Percentiles rank a stretch among this genome's conserved stretches.
Evolutionary conservation across 306 rosid species (phyloP).

Genomic region (Rosa multiflora): DNA sequence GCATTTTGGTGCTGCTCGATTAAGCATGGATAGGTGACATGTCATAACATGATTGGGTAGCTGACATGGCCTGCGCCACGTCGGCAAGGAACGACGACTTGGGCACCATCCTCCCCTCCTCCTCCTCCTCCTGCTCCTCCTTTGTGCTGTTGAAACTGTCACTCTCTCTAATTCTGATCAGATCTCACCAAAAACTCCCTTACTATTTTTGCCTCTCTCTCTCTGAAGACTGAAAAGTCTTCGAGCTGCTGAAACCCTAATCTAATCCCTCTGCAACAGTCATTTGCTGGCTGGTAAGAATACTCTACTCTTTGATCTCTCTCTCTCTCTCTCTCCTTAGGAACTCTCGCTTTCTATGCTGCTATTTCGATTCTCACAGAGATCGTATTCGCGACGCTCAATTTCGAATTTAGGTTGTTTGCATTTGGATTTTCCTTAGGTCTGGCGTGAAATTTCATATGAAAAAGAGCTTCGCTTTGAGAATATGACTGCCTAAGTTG

Average conservation of each 20-base stretch:
- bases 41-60: background rate
- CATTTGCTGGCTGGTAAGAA: constrained; percentile 11
- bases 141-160: background rate
- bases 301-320: background rate
- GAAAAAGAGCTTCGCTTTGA: background rate
- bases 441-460: background rate
- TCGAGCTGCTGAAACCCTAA: constrained; percentile 6
- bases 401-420: background rate
- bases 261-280: background rate
- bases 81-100: background rate
- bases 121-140: background rate
- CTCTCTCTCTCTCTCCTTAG: background rate
- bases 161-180: background rate
- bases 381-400: background rate
- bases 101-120: background rate
- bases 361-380: background rate
- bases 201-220: background rate
- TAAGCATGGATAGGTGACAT: background rate
- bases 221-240: background rate
- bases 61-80: constrained; percentile 13
- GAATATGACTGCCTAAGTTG: background rate
- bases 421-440: constrained; percentile 18
- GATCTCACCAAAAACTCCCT: constrained; percentile 10
- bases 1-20: too few species aligned
- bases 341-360: constrained; percentile 4